Base-by-base conservation (phyloP, 148 eudicot species). In the Drosera capensis region DNA sequence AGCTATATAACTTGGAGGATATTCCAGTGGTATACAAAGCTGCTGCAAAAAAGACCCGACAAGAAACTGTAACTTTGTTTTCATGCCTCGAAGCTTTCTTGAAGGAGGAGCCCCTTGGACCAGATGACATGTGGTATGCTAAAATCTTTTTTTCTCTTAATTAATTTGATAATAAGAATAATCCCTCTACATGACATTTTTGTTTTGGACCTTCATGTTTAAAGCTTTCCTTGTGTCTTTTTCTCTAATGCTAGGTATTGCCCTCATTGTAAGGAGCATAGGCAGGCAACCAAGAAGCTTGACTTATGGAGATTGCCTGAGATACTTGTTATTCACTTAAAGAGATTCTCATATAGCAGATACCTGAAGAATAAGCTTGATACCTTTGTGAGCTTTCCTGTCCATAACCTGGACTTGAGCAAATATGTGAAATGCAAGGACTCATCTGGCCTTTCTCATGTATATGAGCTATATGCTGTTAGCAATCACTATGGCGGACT, bases 231-330 rank as follows among this genome's bases (percentile, higher is more conserved):
- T 40, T 29, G 17, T 48, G 49, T 62, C 15, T 20, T 52, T 60
- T 25, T 46, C 20, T 30, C 14, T 5, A 42, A 23, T 23, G 25
- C 20, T 34, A 87, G 96, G 96, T 77, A 70, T 50, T 87, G 96
- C 48, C 86, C 90, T 43, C 48, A 63, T 42, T 87, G 96, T 75
- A 68, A 79, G 64, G 55, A 64, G 43, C 90, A 77, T 52, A 69
- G 61, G 37, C 96, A 79, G 48, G 94, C 94, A 25, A 74, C 52
- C 68, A 87, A 82, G 56, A 87, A 79, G 71, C 65, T 87, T 26
- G 94, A 82, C 64, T 76, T 87, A 23, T 87, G 90, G 94, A 83
- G 94, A 68, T 63, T 83, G 59, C 96, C 96, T 24, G 80, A 87
- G 56, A 68, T 82, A 49, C 58, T 82, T 56, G 79, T 87, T 50